Conservation (phyloP, 208 protist genomes). For the Wallacemonas sp. region DNA sequence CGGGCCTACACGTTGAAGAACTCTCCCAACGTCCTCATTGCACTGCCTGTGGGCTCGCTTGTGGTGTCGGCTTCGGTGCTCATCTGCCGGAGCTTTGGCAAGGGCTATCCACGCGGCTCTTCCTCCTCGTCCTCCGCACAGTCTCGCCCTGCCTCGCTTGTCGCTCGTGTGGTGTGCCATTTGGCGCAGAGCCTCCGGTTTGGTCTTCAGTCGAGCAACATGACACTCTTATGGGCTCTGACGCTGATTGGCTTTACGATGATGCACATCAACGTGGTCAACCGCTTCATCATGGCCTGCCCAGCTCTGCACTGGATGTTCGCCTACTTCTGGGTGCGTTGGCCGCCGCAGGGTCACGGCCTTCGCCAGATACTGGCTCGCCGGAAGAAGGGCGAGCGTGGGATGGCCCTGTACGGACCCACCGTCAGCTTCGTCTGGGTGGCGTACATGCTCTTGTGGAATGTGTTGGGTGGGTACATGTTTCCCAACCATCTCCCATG, state of each 20-base stretch:
- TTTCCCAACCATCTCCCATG: slow-evolving; percentile 80
- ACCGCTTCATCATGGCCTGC: slow-evolving; percentile 68
- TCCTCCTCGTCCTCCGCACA: not conserved
- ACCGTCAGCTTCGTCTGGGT: slow-evolving; percentile 40
- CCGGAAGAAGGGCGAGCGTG: not conserved
- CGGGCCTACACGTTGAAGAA: slow-evolving; percentile 60
- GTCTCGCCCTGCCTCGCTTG: not conserved
- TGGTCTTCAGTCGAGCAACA: slow-evolving; percentile 53
- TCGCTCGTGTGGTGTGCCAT: not conserved
- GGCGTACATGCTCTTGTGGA: slow-evolving; percentile 55
- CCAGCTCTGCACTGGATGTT: slow-evolving; percentile 70
- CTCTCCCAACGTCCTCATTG: slow-evolving; percentile 69
- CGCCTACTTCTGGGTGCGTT: slow-evolving; percentile 34
- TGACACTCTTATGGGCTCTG: slow-evolving; percentile 49
- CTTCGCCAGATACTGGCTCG: not conserved
- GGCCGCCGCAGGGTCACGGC: slow-evolving; percentile 38
- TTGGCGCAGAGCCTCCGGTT: slow-evolving; percentile 4
- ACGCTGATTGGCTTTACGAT: slow-evolving; percentile 47
- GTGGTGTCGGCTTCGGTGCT: slow-evolving; percentile 10
- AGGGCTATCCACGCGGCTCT: not conserved
- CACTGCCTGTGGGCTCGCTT: slow-evolving; percentile 47
- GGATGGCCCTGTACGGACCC: not conserved
- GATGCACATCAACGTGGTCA: slow-evolving; percentile 83
- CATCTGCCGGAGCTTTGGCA: not conserved
- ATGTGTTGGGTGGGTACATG: slow-evolving; percentile 52